Base-by-base conservation (phyloP, 129 eudicot genomes). In the Ambrosia artemisiifolia region DNA sequence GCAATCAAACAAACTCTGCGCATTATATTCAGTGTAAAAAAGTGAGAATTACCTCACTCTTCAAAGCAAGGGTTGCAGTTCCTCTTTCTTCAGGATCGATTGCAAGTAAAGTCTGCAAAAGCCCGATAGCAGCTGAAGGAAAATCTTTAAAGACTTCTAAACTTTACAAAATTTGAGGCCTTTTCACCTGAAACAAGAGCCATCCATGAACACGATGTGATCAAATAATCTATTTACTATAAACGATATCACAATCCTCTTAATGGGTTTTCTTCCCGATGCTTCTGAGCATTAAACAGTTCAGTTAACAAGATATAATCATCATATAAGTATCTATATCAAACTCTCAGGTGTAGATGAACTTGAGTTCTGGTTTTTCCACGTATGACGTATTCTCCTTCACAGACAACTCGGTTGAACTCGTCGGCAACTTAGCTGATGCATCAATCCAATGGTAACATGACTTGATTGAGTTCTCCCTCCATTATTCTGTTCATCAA, bases 351-450 rank as follows among this genome's bases (percentile, higher is more conserved):
- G n/a, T n/a, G n/a, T n/a, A n/a, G n/a, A n/a, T n/a, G n/a, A n/a
- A n/a, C n/a, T n/a, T n/a, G n/a, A n/a, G n/a, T n/a, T n/a, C n/a
- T n/a, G n/a, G n/a, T n/a, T n/a, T n/a, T n/a, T n/a, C n/a, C n/a
- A n/a, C n/a, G n/a, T n/a, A n/a, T n/a, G n/a, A n/a, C n/a, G n/a
- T n/a, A n/a, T 75, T 83, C 53, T 89, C 90, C 82, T 80, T 86
- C 19, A 68, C 75, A 35, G 87, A 87, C 35, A 87, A 49, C 73
- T 89, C 84, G 0, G 84, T 6, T 8, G 87, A 81, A 74, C 85
- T 79, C n/a, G 83, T 83, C 38, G 96, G 93, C 81, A 94, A 70
- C 97, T 94, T 53, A 88, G 55, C 76, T 89, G 96, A 86, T 86
- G 97, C 65, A 84, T 51, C 86, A 94, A 76, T 7, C 69, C 80